These are phyloP conservation scores for Centaurea solstitialis DNA, from an alignment of 129 eudicot genomes.

Conservation along the genomic window DNA sequence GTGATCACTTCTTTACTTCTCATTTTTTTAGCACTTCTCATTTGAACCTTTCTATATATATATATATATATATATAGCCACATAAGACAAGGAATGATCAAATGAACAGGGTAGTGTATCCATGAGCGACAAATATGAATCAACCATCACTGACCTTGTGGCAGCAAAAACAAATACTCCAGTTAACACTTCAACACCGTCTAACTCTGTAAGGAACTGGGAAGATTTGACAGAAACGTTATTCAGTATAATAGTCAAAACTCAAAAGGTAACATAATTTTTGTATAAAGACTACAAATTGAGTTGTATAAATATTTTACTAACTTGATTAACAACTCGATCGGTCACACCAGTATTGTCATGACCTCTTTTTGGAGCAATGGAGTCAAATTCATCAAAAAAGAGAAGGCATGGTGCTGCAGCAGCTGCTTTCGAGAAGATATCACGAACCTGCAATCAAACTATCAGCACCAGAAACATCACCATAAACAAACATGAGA, in stretches of 20 bases:
- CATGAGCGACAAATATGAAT: neutral
- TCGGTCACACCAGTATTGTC: constrained; percentile 98
- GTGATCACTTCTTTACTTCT: too few relatives aligned
- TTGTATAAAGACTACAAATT: neutral
- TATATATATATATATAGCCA: neutral
- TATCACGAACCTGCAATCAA: constrained; percentile 81
- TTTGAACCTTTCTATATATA: too few relatives aligned
- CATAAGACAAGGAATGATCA: neutral
- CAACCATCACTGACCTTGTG: constrained; percentile 59
- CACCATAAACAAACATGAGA: neutral
- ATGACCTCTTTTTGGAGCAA: constrained; percentile 99
- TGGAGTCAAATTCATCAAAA: constrained; percentile 98
- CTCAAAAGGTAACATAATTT: neutral
- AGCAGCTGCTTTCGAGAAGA: constrained; percentile 94
- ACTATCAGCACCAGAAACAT: constrained; percentile 22
- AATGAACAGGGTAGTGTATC: neutral
- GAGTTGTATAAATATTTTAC: constrained; percentile 22
- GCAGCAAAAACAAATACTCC: constrained; percentile 99
- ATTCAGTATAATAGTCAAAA: constrained; percentile 13
- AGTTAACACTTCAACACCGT: constrained; percentile 94
- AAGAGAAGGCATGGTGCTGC: constrained; percentile 97
- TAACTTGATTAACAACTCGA: constrained; percentile 94
- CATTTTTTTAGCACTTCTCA: too few relatives aligned
- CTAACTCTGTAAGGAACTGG: constrained; percentile 93
- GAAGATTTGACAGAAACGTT: constrained; percentile 15